phyloP scores from a whole-genome alignment of 371 early-diverging fungal genomes.

The Rhizoclosmatium hyalinum region DNA sequence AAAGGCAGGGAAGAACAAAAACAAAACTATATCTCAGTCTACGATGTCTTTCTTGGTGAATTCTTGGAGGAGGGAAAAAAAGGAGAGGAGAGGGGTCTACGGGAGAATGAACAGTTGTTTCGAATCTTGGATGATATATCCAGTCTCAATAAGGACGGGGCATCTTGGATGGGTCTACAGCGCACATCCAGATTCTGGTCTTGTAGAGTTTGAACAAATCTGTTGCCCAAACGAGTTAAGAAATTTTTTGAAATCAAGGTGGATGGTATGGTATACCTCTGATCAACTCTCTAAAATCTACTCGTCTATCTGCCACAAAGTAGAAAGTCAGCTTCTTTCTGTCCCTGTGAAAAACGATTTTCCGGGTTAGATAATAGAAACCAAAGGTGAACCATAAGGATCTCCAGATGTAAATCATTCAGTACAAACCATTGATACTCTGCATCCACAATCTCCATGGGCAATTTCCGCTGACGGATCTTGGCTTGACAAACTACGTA shows the following conservation, averaged over 20 bases:
- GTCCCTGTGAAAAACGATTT: constrained; percentile 67
- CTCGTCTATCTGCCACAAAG: constrained; percentile 92
- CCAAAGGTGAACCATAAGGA: too few relatives aligned
- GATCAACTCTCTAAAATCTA: constrained; percentile 98
- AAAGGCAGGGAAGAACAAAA: not conserved
- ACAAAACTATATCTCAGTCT: not conserved
- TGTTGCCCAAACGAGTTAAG: not conserved
- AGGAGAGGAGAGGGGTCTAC: not conserved
- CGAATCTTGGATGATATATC: not conserved
- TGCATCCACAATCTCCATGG: constrained; percentile 95
- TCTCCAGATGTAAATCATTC: not conserved
- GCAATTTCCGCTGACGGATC: constrained; percentile 82
- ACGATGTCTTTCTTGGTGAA: not conserved
- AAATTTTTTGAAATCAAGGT: not conserved
- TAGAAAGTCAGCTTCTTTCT: constrained; percentile 95
- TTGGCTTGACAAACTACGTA: constrained; percentile 78
- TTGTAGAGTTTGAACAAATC: constrained; percentile 99
- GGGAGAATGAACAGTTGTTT: too few relatives aligned
- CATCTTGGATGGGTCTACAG: constrained; percentile 46
- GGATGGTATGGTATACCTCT: constrained; percentile 47
- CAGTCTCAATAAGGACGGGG: constrained; percentile 23
- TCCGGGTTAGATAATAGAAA: not conserved
- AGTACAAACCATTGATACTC: constrained; percentile 91
- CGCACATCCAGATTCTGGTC: constrained; percentile 98
- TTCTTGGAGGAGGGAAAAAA: constrained; percentile 7